A percentile compares a stretch with the other conserved stretches of the same genome.
Conservation (phyloP, 768 basidiomycete species). For the Lanmaoa rubissima region DNA sequence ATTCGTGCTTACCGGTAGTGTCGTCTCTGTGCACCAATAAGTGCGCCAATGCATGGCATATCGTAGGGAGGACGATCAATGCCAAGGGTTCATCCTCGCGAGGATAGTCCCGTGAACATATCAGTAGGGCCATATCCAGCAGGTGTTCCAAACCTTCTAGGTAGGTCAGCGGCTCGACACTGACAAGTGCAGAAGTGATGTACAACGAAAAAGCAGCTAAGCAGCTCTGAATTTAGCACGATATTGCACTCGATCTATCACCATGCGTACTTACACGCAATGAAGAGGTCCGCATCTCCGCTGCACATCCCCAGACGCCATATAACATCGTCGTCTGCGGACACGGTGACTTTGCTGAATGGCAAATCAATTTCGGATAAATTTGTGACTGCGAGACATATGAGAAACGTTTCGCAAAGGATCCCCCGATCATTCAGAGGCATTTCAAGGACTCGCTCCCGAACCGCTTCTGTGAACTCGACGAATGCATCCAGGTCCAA, state of each 20-base stretch:
- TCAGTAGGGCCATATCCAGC: slow-evolving; percentile 46
- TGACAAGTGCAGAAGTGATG: slow-evolving; percentile 30
- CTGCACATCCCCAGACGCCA: slow-evolving; percentile 37
- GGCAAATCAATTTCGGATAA: slow-evolving; percentile 11
- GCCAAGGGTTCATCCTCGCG: slow-evolving; percentile 51
- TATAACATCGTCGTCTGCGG: slow-evolving; percentile 34
- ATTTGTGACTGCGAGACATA: slow-evolving; percentile 31
- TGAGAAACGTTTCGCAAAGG: slow-evolving; percentile 38
- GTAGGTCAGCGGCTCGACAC: slow-evolving; percentile 37
- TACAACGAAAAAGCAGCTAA: slow-evolving; percentile 50
- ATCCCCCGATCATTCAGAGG: slow-evolving; percentile 4
- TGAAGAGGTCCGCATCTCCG: slow-evolving; percentile 33
- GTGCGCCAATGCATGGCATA: slow-evolving; percentile 49
- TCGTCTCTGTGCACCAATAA: slow-evolving; percentile 33
- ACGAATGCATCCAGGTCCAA: not conserved
- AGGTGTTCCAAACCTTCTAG: slow-evolving; percentile 48
- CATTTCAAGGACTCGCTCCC: slow-evolving; percentile 14
- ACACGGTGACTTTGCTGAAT: not conserved
- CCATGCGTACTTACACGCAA: slow-evolving; percentile 39
- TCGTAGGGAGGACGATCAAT: slow-evolving; percentile 44
- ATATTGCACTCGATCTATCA: not conserved
- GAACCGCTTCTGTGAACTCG: slow-evolving; percentile 16
- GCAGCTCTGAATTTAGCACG: not conserved
- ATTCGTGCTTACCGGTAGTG: slow-evolving; percentile 26
- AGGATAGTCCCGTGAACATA: slow-evolving; percentile 44